A percentile compares a stretch with the other conserved stretches of the same genome.
Conservation (phyloP, 306 rosid species). For the Cucumis hystrix region DNA sequence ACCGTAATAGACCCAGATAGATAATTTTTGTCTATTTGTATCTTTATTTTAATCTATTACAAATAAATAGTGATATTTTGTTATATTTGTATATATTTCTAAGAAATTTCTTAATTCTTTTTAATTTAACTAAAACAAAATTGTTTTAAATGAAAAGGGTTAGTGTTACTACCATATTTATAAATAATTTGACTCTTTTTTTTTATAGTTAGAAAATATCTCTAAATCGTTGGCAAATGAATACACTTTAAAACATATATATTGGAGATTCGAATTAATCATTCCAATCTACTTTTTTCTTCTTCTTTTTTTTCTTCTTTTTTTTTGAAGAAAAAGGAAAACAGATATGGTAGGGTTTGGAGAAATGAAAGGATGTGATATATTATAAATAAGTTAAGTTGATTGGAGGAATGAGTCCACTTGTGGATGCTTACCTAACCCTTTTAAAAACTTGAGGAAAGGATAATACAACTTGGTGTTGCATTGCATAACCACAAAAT, state of each 20-base stretch:
- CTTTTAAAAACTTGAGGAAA: neutral
- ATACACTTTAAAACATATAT: neutral
- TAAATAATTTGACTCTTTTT: too few relatives aligned
- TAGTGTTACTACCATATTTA: too few relatives aligned
- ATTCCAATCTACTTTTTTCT: neutral
- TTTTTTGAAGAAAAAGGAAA: neutral
- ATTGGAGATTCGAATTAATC: neutral
- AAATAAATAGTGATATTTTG: too few relatives aligned
- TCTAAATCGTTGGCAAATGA: neutral
- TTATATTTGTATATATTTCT: too few relatives aligned
- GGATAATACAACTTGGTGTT: neutral
- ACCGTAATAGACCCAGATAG: too few relatives aligned
- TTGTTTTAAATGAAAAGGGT: too few relatives aligned
- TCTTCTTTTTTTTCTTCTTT: too few relatives aligned
- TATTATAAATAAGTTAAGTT: neutral
- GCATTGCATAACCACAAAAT: neutral
- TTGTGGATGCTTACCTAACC: conserved; percentile 7
- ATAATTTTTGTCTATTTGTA: too few relatives aligned
- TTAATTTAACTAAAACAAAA: too few relatives aligned
- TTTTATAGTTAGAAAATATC: too few relatives aligned
- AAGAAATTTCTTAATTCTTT: too few relatives aligned
- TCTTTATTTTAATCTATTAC: too few relatives aligned
- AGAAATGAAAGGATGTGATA: neutral
- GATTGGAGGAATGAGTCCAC: neutral
- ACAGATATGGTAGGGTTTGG: neutral